Conservation (phyloP, 257 asterid species). For the Solanum medicagineum region DNA sequence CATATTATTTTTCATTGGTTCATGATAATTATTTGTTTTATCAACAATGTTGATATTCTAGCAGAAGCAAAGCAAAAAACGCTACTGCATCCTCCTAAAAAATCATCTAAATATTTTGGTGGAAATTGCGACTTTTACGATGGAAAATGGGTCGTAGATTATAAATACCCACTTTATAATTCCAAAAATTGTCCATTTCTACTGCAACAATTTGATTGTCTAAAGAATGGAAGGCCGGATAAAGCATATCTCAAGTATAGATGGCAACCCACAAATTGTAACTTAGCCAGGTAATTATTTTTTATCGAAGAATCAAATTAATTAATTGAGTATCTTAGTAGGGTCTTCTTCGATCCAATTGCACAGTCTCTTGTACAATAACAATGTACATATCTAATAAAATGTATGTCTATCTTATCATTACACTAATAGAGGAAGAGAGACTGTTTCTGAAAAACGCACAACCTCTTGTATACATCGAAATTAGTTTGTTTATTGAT, state of each 20-base stretch:
- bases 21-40: neutral
- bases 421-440: too few species aligned
- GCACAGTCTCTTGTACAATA: too few species aligned
- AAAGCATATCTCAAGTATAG: constrained; percentile 8
- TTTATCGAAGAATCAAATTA: too few species aligned
- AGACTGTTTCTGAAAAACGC: too few species aligned
- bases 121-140: constrained; percentile 6
- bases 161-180: constrained; percentile 13
- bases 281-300: constrained; percentile 10
- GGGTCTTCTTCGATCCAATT: too few species aligned
- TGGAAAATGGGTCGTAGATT: constrained; percentile 22
- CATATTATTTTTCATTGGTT: neutral
- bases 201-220: constrained; percentile 12
- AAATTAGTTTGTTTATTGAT: neutral
- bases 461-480: neutral
- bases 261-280: constrained; percentile 21
- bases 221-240: constrained; percentile 15
- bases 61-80: neutral
- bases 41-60: neutral
- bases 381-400: too few species aligned
- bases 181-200: constrained; percentile 9
- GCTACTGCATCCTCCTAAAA: neutral
- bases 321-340: too few species aligned
- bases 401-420: fast-evolving
- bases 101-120: neutral